Percentiles rank a stretch among this genome's conserved stretches.
These are phyloP conservation scores for Polytrichum formosum DNA, from an alignment of 225 moss, liverwort and hornwort species.

Conservation along the genomic window DNA sequence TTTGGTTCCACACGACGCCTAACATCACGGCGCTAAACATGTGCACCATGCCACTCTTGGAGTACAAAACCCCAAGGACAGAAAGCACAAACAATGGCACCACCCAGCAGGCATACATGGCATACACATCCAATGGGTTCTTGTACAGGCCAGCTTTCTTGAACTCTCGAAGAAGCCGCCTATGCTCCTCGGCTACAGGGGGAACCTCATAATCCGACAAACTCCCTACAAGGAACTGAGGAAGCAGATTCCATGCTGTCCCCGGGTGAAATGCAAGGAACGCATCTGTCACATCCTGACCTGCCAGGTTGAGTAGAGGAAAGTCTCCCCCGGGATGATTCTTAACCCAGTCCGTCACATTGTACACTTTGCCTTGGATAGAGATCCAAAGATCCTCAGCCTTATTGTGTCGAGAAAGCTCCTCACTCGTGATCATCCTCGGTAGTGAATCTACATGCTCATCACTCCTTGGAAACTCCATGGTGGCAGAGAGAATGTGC, in stretches of 20 bases:
- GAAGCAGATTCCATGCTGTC: constrained; percentile 66
- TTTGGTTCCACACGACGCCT: constrained; percentile 90
- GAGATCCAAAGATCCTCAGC: constrained; percentile 84
- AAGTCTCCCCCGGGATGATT: constrained; percentile 83
- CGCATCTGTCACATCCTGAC: constrained; percentile 97
- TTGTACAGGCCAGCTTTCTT: constrained; percentile 80
- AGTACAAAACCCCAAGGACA: constrained; percentile 73
- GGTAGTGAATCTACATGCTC: no score
- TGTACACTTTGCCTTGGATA: constrained; percentile 88
- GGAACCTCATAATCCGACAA: constrained; percentile 78
- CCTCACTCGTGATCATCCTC: constrained; percentile 51
- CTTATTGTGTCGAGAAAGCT: constrained; percentile 68
- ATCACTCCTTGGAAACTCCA: no score
- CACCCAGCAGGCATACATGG: constrained; percentile 70
- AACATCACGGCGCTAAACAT: constrained; percentile 67
- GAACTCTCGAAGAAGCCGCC: constrained; percentile 71
- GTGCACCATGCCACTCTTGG: constrained; percentile 68
- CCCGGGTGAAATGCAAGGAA: constrained; percentile 95
- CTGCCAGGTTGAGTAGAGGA: constrained; percentile 80
- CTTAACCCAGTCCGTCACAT: constrained; percentile 76
- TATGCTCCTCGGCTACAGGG: constrained; percentile 76
- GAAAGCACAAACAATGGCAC: constrained; percentile 64
- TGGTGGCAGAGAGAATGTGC: no score
- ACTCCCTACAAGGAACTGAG: constrained; percentile 63
- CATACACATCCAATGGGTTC: constrained; percentile 76